Percentiles rank a stretch among this genome's conserved stretches.
Conservation (phyloP, 2,329 filamentous ascomycete genomes). For the Colletotrichum spinosum region DNA sequence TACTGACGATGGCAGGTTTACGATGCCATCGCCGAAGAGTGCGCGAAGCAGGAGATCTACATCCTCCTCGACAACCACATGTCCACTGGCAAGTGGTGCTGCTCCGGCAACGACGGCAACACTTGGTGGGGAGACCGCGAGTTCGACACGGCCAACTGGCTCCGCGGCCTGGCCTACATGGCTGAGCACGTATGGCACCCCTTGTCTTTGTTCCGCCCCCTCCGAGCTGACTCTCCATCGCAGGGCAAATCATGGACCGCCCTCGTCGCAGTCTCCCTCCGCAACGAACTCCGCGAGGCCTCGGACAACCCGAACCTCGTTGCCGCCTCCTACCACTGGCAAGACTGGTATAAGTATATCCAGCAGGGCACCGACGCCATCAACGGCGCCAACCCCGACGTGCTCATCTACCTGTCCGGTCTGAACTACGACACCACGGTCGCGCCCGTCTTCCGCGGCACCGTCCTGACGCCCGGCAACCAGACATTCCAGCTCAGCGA, state of each 20-base stretch:
- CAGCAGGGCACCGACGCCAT: slow-evolving; percentile 61
- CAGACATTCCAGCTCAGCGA: slow-evolving; percentile 56
- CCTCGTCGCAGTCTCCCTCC: slow-evolving; percentile 62
- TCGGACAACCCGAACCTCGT: slow-evolving; percentile 48
- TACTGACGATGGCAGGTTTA: slow-evolving; percentile 47
- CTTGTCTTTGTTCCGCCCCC: too few species aligned
- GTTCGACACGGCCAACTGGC: slow-evolving; percentile 70
- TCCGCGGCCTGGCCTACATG: slow-evolving; percentile 70
- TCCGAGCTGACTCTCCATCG: slow-evolving; percentile 16
- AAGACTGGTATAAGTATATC: slow-evolving; percentile 64
- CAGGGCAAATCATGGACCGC: slow-evolving; percentile 60
- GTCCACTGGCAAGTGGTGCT: slow-evolving; percentile 70
- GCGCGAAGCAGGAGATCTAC: slow-evolving; percentile 65
- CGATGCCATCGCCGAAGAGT: slow-evolving; percentile 71
- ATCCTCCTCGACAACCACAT: slow-evolving; percentile 73
- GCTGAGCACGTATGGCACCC: slow-evolving; percentile 60
- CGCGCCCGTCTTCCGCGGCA: slow-evolving; percentile 61
- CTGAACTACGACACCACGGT: slow-evolving; percentile 68
- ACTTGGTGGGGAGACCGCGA: slow-evolving; percentile 71
- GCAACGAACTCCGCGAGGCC: slow-evolving; percentile 65
- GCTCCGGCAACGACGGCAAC: slow-evolving; percentile 65
- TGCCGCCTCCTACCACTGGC: slow-evolving; percentile 64
- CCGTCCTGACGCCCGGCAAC: slow-evolving; percentile 59
- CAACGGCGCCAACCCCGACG: slow-evolving; percentile 60
- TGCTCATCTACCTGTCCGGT: slow-evolving; percentile 70